These are phyloP conservation scores for Globisporangium splendens DNA, from an alignment of 352 stramenopile species.

Conservation along the genomic window DNA sequence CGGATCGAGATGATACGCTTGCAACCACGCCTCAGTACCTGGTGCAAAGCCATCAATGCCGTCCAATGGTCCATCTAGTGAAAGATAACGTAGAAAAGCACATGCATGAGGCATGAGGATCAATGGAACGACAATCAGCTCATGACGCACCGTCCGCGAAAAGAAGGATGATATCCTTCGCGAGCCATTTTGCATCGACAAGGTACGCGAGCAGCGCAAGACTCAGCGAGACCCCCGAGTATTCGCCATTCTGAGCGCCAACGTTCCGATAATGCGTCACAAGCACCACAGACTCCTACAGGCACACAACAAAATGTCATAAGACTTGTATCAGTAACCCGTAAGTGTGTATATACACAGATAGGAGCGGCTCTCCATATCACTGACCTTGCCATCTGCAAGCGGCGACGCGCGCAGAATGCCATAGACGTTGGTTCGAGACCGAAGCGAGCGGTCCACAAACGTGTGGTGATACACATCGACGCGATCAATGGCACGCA, in stretches of 20 bases:
- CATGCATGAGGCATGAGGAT: background rate
- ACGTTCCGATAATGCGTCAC: slow-evolving; percentile 72
- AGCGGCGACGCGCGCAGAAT: slow-evolving; percentile 71
- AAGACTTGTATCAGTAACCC: background rate
- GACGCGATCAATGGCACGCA: slow-evolving; percentile 52
- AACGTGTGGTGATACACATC: slow-evolving; percentile 61
- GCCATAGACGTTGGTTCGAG: slow-evolving; percentile 73
- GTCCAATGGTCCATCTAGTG: slow-evolving; percentile 54
- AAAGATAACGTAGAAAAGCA: background rate
- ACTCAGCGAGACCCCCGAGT: slow-evolving; percentile 55
- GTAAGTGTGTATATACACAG: too few species aligned
- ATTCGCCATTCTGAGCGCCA: slow-evolving; percentile 29
- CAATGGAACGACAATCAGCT: background rate
- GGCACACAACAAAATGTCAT: slow-evolving; percentile 3
- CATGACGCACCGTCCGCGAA: slow-evolving; percentile 52
- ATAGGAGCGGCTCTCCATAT: background rate
- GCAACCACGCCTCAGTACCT: slow-evolving; percentile 70
- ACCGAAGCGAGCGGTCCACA: slow-evolving; percentile 8
- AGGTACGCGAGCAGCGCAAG: slow-evolving; percentile 64
- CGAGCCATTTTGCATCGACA: slow-evolving; percentile 62
- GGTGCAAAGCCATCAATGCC: slow-evolving; percentile 55
- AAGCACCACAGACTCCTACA: slow-evolving; percentile 57
- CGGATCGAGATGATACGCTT: slow-evolving; percentile 66
- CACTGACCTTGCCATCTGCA: slow-evolving; percentile 59
- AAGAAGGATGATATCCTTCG: slow-evolving; percentile 81